Conservation (phyloP, 148 eudicot species). For the Bassia scoparia region DNA sequence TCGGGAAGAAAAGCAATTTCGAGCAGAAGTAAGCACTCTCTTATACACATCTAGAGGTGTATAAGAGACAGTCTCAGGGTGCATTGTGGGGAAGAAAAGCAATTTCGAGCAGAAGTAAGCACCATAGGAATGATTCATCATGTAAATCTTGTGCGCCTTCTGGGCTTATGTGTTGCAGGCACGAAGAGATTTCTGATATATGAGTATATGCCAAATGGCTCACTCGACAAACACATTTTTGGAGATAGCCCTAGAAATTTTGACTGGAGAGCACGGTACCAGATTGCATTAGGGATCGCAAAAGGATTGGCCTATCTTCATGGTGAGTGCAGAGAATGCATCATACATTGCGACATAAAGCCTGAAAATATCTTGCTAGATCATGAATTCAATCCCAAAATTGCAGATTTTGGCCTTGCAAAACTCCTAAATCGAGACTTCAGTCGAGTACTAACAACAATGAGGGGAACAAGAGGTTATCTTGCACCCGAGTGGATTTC, state of each 20-base stretch:
- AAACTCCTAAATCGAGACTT: conserved; percentile 55
- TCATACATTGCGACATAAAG: conserved; percentile 62
- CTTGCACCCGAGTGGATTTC: conserved; percentile 70
- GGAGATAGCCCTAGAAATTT: conserved; percentile 7
- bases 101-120: conserved; percentile 61
- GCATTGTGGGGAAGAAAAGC: conserved; percentile 49
- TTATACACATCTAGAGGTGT: too few relatives aligned
- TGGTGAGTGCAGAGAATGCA: conserved; percentile 48
- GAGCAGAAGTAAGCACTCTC: too few relatives aligned
- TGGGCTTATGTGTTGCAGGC: conserved; percentile 51
- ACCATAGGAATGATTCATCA: conserved; percentile 61
- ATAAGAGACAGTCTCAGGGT: too few relatives aligned
- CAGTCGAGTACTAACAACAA: conserved; percentile 51
- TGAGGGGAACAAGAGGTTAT: conserved; percentile 58
- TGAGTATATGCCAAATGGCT: conserved; percentile 49
- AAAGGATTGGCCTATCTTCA: conserved; percentile 40
- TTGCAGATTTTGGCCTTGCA: conserved; percentile 57
- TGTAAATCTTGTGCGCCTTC: conserved; percentile 52
- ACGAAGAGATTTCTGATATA: conserved; percentile 42
- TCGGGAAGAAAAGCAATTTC: conserved; percentile 58
- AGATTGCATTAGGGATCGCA: conserved; percentile 39
- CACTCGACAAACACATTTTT: conserved; percentile 45
- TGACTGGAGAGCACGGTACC: conserved; percentile 41
- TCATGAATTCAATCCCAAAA: conserved; percentile 36
- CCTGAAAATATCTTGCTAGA: conserved; percentile 55